Evolutionary conservation across 805 yeast genomes (phyloP).

Genomic region (Scheffersomyces coipomensis): DNA sequence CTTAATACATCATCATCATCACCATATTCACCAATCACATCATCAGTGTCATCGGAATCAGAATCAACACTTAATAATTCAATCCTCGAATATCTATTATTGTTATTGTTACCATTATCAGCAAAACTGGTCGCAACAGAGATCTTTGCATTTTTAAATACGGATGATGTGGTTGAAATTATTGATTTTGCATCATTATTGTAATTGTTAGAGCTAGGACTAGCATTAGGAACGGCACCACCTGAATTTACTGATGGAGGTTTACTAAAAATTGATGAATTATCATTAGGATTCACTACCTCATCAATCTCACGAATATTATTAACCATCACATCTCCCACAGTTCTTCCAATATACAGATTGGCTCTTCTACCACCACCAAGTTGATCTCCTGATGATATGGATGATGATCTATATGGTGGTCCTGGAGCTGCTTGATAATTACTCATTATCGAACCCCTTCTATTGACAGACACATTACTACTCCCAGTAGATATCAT

Average conservation of each 20-base stretch:
- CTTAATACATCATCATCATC: conserved; percentile 4
- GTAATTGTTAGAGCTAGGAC: conserved; percentile 4
- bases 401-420: conserved; percentile 16
- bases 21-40: conserved; percentile 27
- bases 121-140: conserved; percentile 30
- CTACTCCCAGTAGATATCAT: conserved; percentile 12
- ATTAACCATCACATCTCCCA: conserved; percentile 63
- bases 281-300: conserved; percentile 27
- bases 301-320: conserved; percentile 57
- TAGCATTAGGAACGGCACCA: background rate
- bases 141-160: conserved; percentile 14
- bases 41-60: conserved; percentile 40
- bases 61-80: conserved; percentile 45
- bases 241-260: conserved; percentile 10
- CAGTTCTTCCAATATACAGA: conserved; percentile 35
- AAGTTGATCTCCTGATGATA: conserved; percentile 15
- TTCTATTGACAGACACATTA: conserved; percentile 4
- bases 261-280: conserved; percentile 24
- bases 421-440: conserved; percentile 7
- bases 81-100: conserved; percentile 43
- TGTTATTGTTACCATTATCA: conserved; percentile 14
- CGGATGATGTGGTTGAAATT: conserved; percentile 9
- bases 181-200: conserved; percentile 17
- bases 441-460: conserved; percentile 12
- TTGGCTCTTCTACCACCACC: conserved; percentile 9